Conservation (phyloP, 768 basidiomycete species). For the Pleurotus sapidus region DNA sequence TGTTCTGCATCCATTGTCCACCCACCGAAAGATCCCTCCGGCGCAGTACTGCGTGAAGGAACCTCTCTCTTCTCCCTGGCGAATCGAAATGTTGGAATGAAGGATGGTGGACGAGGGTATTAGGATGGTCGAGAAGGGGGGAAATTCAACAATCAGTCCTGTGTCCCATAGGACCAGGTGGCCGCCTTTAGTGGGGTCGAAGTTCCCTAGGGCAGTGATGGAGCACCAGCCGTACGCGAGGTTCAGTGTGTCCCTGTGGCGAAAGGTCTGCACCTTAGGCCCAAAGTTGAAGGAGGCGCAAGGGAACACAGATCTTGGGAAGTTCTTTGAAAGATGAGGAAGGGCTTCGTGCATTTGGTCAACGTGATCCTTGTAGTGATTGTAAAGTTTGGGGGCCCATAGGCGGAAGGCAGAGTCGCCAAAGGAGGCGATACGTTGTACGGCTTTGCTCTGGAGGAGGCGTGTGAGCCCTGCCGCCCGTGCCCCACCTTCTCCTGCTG, state of each 20-base stretch:
- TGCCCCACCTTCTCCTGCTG: too few relatives aligned
- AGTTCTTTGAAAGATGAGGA: too few relatives aligned
- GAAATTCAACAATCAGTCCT: conserved; percentile 22
- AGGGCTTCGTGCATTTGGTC: too few relatives aligned
- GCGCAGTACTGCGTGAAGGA: conserved; percentile 25
- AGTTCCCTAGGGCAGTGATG: conserved; percentile 25
- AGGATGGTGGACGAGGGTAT: conserved; percentile 24
- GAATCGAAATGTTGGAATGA: conserved; percentile 22
- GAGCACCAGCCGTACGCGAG: conserved; percentile 28
- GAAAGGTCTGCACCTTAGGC: background rate
- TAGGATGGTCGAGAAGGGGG: conserved; percentile 18
- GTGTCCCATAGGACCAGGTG: conserved; percentile 28
- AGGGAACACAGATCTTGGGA: conserved; percentile 18
- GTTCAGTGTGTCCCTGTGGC: conserved; percentile 27
- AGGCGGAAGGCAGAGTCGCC: too few relatives aligned
- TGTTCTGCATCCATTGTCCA: conserved; percentile 23
- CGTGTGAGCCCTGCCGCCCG: too few relatives aligned
- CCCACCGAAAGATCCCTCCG: conserved; percentile 23
- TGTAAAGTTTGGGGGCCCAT: too few relatives aligned
- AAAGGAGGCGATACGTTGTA: too few relatives aligned
- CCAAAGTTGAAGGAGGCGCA: conserved; percentile 27
- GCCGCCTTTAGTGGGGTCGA: conserved; percentile 23
- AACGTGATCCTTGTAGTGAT: too few relatives aligned
- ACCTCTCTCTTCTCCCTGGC: conserved; percentile 11
- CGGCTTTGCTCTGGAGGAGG: too few relatives aligned